Base-by-base conservation (phyloP, 2,329 filamentous ascomycete species). In the Ascochyta rabiei region DNA sequence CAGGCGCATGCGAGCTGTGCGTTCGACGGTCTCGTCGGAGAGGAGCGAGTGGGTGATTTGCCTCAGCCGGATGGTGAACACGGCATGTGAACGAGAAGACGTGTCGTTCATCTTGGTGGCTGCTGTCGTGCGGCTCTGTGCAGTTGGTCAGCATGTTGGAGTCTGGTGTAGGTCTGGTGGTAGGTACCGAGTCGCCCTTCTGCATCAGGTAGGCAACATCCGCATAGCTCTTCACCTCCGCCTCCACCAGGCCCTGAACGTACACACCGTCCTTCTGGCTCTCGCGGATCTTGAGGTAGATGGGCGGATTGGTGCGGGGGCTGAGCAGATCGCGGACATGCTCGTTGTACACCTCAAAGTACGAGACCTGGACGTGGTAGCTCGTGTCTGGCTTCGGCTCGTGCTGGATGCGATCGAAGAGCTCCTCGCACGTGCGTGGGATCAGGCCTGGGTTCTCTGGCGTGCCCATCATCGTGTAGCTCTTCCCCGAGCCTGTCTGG, bases 71-170 rank as follows among this genome's bases (percentile, higher is more conserved):
- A 99, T 95, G 24, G 95, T 99, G 76, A 99, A 99, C 53, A 99
- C 95, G 7, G 95, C 92, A 72, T 99, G 95, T 61, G 92, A 96
- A 74, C 95, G 90, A 60, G 91, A 96, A 48, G 91, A 96, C 2
- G 93, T 98, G 76, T 99, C 95, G 77, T 99, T 99, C 95, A 99
- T 99, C 79, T 97, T 98, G 56, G 95, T 99, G 71, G 90, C 92
- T 13, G 95, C 95, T 18, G 86, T 89, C 0, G 95, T 98, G 42
- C 95, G 88, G 53, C 90, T 96, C 61, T 76, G 28, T 0, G 18
- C 4, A 1, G 6, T 15, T 9, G 28, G 41, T 68, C 43, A 69
- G 64, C 33, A 38, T 6, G 5, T 23, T 9, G 3, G 38, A 10
- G 4, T 10, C 10, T 1, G 10, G 3, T 21, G 4, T 19, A 23